A percentile compares a stretch with the other conserved stretches of the same genome.
Evolutionary conservation across 805 yeast genomes (phyloP).

Genomic region (Metschnikowia anglica): DNA sequence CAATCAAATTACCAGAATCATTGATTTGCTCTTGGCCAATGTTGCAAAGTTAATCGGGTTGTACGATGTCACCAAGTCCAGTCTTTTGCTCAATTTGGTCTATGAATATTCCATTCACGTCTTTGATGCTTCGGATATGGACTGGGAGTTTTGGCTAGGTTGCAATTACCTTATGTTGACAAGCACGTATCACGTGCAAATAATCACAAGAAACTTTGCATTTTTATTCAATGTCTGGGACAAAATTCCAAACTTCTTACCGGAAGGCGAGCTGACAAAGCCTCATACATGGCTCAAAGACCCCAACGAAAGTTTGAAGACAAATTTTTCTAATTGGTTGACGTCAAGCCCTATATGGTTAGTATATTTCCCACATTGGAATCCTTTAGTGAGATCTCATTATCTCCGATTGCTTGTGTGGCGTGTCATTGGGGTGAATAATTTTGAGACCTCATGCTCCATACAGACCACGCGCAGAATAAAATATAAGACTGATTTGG

Average conservation of each 20-base stretch:
- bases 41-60: conserved; percentile 39
- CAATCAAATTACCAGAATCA: conserved; percentile 19
- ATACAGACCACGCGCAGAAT: conserved; percentile 32
- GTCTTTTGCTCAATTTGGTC: conserved; percentile 40
- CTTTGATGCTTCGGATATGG: conserved; percentile 34
- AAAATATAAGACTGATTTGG: conserved; percentile 30
- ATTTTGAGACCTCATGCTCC: conserved; percentile 35
- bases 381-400: conserved; percentile 70
- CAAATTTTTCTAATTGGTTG: conserved; percentile 55
- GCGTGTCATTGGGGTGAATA: conserved; percentile 52
- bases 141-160: conserved; percentile 79
- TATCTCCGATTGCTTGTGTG: conserved; percentile 67
- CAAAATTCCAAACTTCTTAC: conserved; percentile 47
- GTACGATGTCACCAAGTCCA: conserved; percentile 39
- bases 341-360: conserved; percentile 52
- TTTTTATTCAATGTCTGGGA: conserved; percentile 76
- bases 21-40: conserved; percentile 36
- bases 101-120: conserved; percentile 41
- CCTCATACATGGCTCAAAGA: conserved; percentile 41
- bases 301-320: conserved; percentile 42
- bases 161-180: conserved; percentile 58
- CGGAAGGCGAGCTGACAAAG: conserved; percentile 10
- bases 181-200: conserved; percentile 57
- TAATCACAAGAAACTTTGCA: conserved; percentile 62
- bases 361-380: conserved; percentile 71